Percentiles rank a stretch among this genome's conserved stretches.
phyloP scores from a whole-genome alignment of 2,329 filamentous ascomycete genomes.

The Endothia cerciana region DNA sequence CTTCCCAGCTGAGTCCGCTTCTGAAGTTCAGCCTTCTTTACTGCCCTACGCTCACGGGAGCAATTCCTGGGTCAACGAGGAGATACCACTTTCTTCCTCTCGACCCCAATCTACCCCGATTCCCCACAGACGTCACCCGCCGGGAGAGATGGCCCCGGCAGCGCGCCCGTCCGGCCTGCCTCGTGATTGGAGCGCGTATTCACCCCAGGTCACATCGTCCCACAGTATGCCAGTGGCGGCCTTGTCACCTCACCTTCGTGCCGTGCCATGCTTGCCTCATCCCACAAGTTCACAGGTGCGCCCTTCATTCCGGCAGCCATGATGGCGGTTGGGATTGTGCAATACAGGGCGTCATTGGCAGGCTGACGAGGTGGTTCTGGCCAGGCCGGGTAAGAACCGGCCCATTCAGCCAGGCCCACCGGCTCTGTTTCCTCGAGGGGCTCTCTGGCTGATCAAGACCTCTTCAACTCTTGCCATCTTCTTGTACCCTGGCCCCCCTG shows the following conservation, averaged over 20 bases:
- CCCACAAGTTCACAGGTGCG: not conserved
- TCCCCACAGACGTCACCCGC: slow-evolving; percentile 3
- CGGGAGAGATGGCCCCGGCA: slow-evolving; percentile 11
- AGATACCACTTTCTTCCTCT: slow-evolving; percentile 11
- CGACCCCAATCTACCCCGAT: slow-evolving; percentile 20
- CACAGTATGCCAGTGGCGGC: not conserved
- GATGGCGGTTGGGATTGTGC: not conserved
- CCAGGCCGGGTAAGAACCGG: not conserved
- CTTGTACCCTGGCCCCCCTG: slow-evolving; percentile 3
- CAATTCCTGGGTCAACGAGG: not conserved
- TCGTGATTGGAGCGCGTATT: slow-evolving; percentile 29
- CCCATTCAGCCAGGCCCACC: not conserved
- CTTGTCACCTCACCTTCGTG: not conserved
- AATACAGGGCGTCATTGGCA: not conserved
- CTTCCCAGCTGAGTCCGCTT: not conserved
- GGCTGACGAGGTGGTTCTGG: not conserved
- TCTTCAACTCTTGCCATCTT: not conserved
- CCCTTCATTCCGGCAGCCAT: not conserved
- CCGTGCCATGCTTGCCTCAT: not conserved
- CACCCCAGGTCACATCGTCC: slow-evolving; percentile 17
- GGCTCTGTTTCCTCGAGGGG: not conserved
- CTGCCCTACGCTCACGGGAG: slow-evolving; percentile 4
- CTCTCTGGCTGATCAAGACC: not conserved
- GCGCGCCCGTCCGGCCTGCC: slow-evolving; percentile 7
- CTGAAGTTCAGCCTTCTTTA: slow-evolving; percentile 21